A percentile compares a stretch with the other conserved stretches of the same genome.
Evolutionary conservation across 169 alveolate genomes (phyloP).

Genomic region (Plasmodium adleri): DNA sequence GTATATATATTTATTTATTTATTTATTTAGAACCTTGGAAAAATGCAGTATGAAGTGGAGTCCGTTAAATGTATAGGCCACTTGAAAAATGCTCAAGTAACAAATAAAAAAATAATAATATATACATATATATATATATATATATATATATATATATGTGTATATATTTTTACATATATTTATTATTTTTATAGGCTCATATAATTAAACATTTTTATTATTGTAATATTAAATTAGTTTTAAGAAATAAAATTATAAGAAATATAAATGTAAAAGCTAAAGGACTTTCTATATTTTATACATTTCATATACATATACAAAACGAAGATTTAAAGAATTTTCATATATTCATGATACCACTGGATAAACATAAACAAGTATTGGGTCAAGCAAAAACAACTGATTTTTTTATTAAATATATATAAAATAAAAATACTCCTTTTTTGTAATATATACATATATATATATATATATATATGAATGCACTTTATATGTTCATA

Average conservation of each 20-base stretch:
- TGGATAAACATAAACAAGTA: constrained; percentile 28
- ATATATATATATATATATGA: background rate
- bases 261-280: constrained; percentile 36
- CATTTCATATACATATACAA: constrained; percentile 54
- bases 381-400: constrained; percentile 63
- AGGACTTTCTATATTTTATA: constrained; percentile 41
- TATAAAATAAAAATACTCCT: background rate
- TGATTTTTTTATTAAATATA: constrained; percentile 39
- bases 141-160: background rate
- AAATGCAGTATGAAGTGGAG: constrained; percentile 20
- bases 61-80: constrained; percentile 59
- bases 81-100: constrained; percentile 35
- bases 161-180: background rate
- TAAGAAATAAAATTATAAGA: constrained; percentile 31
- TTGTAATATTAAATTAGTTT: constrained; percentile 48
- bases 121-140: background rate
- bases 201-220: constrained; percentile 26
- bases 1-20: background rate
- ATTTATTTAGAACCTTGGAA: constrained; percentile 29
- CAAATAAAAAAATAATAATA: background rate
- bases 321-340: constrained; percentile 30
- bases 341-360: constrained; percentile 49
- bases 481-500: too few relatives aligned
- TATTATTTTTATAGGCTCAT: constrained; percentile 6
- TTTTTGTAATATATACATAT: background rate